Conservation (phyloP, 75 land plant genomes). For the Selaginella moellendorffii region DNA sequence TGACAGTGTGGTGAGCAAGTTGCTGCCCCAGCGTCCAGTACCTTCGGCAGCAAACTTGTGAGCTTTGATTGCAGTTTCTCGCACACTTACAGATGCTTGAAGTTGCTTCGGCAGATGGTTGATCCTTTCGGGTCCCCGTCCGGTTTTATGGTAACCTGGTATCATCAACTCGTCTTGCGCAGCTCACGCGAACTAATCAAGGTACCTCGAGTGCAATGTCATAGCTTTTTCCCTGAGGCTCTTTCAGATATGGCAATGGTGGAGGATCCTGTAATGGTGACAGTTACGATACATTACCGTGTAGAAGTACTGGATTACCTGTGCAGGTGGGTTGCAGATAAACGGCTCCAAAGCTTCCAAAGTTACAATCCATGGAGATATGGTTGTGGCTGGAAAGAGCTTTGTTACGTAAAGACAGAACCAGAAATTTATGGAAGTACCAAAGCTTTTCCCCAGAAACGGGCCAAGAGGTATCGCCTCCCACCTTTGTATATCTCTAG, state of each 20-base stretch:
- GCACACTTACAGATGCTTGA: slow-evolving; percentile 62
- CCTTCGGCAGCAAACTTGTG: slow-evolving; percentile 21
- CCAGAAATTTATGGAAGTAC: slow-evolving; percentile 28
- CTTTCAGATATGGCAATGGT: slow-evolving; percentile 66
- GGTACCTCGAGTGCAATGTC: slow-evolving; percentile 82
- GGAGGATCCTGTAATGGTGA: slow-evolving; percentile 80
- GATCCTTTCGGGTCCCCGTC: slow-evolving; percentile 34
- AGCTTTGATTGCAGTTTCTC: background rate
- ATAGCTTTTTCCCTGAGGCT: slow-evolving; percentile 39
- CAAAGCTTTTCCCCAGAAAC: slow-evolving; percentile 94
- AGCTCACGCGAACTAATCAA: no score
- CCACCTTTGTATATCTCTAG: slow-evolving; percentile 98
- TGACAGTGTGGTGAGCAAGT: slow-evolving; percentile 86
- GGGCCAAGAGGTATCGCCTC: slow-evolving; percentile 96
- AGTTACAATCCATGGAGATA: slow-evolving; percentile 98
- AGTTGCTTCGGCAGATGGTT: slow-evolving; percentile 64
- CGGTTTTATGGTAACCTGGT: slow-evolving; percentile 69
- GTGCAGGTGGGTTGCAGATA: slow-evolving; percentile 64
- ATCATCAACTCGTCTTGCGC: background rate
- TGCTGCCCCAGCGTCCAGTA: slow-evolving; percentile 97
- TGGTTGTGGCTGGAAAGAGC: slow-evolving; percentile 49
- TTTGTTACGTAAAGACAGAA: background rate
- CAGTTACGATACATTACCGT: slow-evolving; percentile 69
- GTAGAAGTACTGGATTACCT: slow-evolving; percentile 36
- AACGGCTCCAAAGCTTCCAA: slow-evolving; percentile 93